Conservation (phyloP, 2,329 filamentous ascomycete genomes). For the Bipolaris oryzae region DNA sequence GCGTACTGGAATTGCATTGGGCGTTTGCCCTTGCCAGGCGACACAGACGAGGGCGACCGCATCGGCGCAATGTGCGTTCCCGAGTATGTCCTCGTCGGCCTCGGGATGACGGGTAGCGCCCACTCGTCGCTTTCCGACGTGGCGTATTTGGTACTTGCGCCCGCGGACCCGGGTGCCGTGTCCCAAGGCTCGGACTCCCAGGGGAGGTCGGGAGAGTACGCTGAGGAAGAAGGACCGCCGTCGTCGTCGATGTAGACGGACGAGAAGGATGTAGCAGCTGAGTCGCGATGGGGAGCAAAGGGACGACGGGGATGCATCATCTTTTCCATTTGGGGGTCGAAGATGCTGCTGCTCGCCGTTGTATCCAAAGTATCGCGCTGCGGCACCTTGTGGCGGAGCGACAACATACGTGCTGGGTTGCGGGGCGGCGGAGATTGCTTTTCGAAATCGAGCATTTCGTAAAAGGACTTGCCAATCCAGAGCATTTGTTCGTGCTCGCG, state of each 20-base stretch:
- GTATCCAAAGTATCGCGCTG: slow-evolving; percentile 24
- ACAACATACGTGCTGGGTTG: slow-evolving; percentile 39
- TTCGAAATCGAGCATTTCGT: slow-evolving; percentile 44
- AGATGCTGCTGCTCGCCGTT: slow-evolving; percentile 29
- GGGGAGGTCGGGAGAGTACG: slow-evolving; percentile 22
- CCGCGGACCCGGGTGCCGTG: slow-evolving; percentile 20
- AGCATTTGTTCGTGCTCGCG: slow-evolving; percentile 65
- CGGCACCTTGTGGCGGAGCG: slow-evolving; percentile 18
- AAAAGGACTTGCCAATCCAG: slow-evolving; percentile 46
- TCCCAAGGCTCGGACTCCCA: slow-evolving; percentile 32
- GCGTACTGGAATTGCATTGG: slow-evolving; percentile 11
- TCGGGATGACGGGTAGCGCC: slow-evolving; percentile 12
- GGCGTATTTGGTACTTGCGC: slow-evolving; percentile 29
- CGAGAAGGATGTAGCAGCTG: slow-evolving; percentile 41
- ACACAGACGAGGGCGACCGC: neutral
- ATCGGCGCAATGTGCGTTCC: slow-evolving; percentile 1
- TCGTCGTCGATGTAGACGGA: slow-evolving; percentile 39
- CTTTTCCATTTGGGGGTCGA: slow-evolving; percentile 44
- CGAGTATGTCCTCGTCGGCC: slow-evolving; percentile 21
- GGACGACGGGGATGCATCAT: slow-evolving; percentile 46
- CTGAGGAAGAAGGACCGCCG: slow-evolving; percentile 25
- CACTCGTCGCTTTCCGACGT: slow-evolving; percentile 24
- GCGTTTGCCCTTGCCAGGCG: slow-evolving; percentile 21
- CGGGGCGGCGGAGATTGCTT: slow-evolving; percentile 33
- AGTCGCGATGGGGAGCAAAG: slow-evolving; percentile 27